Evolutionary conservation across 1,139 yeast species (phyloP).

Genomic region (Wickerhamomyces sp.): DNA sequence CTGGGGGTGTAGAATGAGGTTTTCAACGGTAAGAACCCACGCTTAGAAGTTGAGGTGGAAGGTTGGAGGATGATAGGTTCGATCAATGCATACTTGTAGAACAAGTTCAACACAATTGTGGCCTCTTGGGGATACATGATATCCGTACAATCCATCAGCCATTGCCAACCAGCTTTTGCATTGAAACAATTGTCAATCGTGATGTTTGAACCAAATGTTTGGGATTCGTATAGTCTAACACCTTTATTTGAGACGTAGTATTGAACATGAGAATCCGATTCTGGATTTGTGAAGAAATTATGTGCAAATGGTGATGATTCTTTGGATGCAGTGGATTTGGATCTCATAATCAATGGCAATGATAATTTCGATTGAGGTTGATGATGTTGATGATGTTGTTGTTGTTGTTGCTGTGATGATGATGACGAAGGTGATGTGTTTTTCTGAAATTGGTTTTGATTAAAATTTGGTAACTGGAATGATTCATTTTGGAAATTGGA

Average conservation of each 20-base stretch:
- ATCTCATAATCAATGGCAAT: not conserved
- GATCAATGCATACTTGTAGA: slow-evolving; percentile 48
- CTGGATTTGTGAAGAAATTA: slow-evolving; percentile 81
- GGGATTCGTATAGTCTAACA: slow-evolving; percentile 49
- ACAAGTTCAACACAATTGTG: slow-evolving; percentile 47
- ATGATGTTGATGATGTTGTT: not conserved
- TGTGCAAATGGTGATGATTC: slow-evolving; percentile 67
- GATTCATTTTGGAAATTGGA: slow-evolving; percentile 13
- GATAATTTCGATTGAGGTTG: not conserved
- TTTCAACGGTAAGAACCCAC: slow-evolving; percentile 28
- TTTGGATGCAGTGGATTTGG: slow-evolving; percentile 11
- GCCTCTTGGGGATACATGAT: slow-evolving; percentile 58
- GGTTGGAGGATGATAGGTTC: slow-evolving; percentile 33
- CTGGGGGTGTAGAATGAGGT: slow-evolving; percentile 35
- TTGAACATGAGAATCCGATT: slow-evolving; percentile 75
- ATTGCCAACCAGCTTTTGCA: slow-evolving; percentile 78
- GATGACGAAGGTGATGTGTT: no score
- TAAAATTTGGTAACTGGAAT: slow-evolving; percentile 1
- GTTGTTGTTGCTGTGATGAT: not conserved
- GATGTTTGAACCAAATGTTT: slow-evolving; percentile 28
- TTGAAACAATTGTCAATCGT: slow-evolving; percentile 46
- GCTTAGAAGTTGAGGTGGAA: slow-evolving; percentile 24
- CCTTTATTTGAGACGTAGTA: slow-evolving; percentile 71
- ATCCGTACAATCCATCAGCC: slow-evolving; percentile 90
- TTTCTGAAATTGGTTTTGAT: not conserved